Evolutionary conservation across 1,139 yeast genomes (phyloP), one percentile per base, ranked within the genome.

Genomic region (Candida sanyaensis): DNA sequence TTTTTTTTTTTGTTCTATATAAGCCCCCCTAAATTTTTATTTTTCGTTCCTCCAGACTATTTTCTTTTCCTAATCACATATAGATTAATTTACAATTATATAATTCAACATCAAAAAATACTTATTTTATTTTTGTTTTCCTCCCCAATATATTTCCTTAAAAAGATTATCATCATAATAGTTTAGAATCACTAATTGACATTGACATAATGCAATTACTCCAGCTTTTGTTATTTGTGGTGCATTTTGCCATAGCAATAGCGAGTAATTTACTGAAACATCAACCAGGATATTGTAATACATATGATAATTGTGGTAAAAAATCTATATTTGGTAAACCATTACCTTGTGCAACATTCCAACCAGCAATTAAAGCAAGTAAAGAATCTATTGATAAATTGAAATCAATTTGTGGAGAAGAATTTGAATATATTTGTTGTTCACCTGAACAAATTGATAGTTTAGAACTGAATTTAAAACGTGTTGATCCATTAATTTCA

Each of bases 401-500:
- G 37, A 68, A 74, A 1, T 74, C 73, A 2, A 66, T 91, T 0
- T 93, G 98, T 68, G 76, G 59, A 2, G 54, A 71, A 1, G 78
- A 78, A 34, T 88, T 89, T 79, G 67, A 69, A 3, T 53, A 55
- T 6, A 69, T 75, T n/a, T 76, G 81, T 55, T 76, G 81, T 54
- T 65, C 77, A 0, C 55, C 63, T 28, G 68, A 61, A 27, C 81
- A 76, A 52, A 54, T 75, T 21, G 45, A 54, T 9, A 59, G 58
- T 23, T 62, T 75, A 50, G 71, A 72, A 47, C 54, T 68, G 38
- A 88, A 85, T 61, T 69, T 93, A 49, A 81, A 84, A 56, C 83
- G 82, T 53, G 96, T 88, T 0, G 95, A 87, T 51, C 82, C 90
- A 0, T 67, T 93, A 37, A 86, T 93, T 37, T 81, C 96, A 24